Evolutionary conservation across 495 filamentous ascomycete species (phyloP), one percentile per base, ranked within the genome.

Genomic region (Cercophora sp.): DNA sequence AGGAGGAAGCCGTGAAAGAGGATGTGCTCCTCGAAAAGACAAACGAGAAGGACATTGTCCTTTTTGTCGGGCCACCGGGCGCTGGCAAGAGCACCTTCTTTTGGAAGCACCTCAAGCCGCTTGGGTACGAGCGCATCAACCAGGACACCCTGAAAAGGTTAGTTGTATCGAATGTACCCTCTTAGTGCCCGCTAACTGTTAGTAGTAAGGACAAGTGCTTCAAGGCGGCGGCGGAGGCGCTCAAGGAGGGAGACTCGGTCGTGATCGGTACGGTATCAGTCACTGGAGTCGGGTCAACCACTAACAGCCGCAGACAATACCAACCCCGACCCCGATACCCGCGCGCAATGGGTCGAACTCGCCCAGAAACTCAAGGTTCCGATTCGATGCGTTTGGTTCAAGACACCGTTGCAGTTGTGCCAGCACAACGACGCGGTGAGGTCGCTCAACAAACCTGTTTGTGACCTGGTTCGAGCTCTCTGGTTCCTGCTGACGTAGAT

Each of bases 81-180:
- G 82, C 88, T 1, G 93, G 94, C 22, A 97, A 97, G 64, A 92
- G 87, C 19, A 90, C 89, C 0, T 96, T 95, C 56, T 96, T 85
- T 70, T 87, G 85, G 82, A 83, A 78, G 23, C 70, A 88, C 54
- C 65, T 97, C 15, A 74, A 91, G 65, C 87, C 89, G 19, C 70
- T 93, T 3, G 85, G 84, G 24, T 96, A 93, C 65, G 84, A 84
- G 66, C 80, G 92, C 23, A 79, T 96, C 13, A 98, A 96, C 56
- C 91, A 96, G 70, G 94, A 97, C 70, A 78, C 72, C 3, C 70
- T 96, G n/a, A 96, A 95, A 67, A 84, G 84, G 85, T 88, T 71
- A 23, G 78, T 54, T 25, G 66, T 44, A 44, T 15, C 45, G 24
- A 51, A 3, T 34, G 13, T n/a, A 10, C 18, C 13, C 3, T 3